Conservation (phyloP, 768 basidiomycete genomes). For the Coprinopsis sp. region DNA sequence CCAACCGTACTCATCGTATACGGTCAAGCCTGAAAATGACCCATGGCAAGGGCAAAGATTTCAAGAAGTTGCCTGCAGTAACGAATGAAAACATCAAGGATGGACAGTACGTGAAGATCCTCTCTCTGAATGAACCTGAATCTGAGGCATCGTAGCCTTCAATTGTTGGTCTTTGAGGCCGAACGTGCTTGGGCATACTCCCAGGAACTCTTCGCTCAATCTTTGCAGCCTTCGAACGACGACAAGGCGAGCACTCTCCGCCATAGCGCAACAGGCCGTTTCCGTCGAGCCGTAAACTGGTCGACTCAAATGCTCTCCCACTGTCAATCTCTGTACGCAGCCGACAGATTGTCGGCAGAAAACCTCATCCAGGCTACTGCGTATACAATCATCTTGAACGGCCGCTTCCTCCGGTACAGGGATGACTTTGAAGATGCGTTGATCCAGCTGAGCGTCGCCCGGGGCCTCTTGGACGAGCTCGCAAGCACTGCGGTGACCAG, state of each 20-base stretch:
- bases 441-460: conserved; percentile 73
- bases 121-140: conserved; percentile 9
- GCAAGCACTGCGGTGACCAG: conserved; percentile 61
- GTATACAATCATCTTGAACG: conserved; percentile 78
- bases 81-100: conserved; percentile 70
- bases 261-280: conserved; percentile 73
- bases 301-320: conserved; percentile 71
- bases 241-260: conserved; percentile 53
- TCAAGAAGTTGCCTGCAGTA: conserved; percentile 74
- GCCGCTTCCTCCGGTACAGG: conserved; percentile 75
- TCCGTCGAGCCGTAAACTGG: conserved; percentile 77
- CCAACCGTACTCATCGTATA: conserved; percentile 84
- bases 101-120: conserved; percentile 57
- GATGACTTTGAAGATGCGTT: conserved; percentile 75
- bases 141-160: conserved; percentile 46
- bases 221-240: conserved; percentile 48
- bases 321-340: conserved; percentile 58
- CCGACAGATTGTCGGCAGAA: conserved; percentile 49
- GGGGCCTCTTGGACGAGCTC: conserved; percentile 65
- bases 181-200: conserved; percentile 92
- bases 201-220: conserved; percentile 62
- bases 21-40: conserved; percentile 81
- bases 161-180: conserved; percentile 82
- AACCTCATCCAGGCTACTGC: conserved; percentile 65
- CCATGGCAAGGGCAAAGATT: conserved; percentile 86